phyloP scores from a whole-genome alignment of 805 yeast genomes.

The Komagataella populi region DNA sequence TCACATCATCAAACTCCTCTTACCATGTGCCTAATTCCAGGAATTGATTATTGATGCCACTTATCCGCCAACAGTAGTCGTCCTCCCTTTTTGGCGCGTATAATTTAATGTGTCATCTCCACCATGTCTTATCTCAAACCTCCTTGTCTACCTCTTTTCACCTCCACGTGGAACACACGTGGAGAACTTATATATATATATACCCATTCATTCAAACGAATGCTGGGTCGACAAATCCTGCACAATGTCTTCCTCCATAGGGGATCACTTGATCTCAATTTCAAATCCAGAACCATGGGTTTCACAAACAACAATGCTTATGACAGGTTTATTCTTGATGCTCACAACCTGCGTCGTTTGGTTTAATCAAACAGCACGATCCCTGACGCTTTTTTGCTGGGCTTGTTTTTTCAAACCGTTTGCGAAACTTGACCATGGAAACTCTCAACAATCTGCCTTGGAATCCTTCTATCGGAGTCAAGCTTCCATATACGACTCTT shows the following conservation, averaged over 20 bases:
- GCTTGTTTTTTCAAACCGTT: constrained; percentile 41
- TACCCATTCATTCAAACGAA: not conserved
- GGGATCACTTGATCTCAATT: not conserved
- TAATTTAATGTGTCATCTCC: not conserved
- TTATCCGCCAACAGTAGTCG: not conserved
- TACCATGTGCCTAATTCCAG: not conserved
- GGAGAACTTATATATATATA: not conserved
- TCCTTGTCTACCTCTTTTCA: not conserved
- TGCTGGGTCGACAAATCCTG: not conserved
- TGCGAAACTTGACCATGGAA: constrained; percentile 6
- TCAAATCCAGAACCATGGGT: not conserved
- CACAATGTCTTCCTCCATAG: not conserved
- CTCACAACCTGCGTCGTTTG: not conserved
- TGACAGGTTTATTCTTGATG: not conserved
- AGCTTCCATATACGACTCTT: constrained; percentile 64
- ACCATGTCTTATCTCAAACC: not conserved
- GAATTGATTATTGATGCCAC: too few species aligned
- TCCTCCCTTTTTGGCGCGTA: not conserved
- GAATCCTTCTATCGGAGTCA: constrained; percentile 67
- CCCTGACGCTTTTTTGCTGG: constrained; percentile 21
- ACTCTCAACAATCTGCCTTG: constrained; percentile 41
- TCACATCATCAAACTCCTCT: not conserved
- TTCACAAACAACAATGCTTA: not conserved
- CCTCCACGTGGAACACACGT: not conserved
- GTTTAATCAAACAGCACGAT: not conserved